These are phyloP conservation scores for Colletotrichum eremochloae DNA, from an alignment of 2,329 filamentous ascomycete species.

Conservation along the genomic window DNA sequence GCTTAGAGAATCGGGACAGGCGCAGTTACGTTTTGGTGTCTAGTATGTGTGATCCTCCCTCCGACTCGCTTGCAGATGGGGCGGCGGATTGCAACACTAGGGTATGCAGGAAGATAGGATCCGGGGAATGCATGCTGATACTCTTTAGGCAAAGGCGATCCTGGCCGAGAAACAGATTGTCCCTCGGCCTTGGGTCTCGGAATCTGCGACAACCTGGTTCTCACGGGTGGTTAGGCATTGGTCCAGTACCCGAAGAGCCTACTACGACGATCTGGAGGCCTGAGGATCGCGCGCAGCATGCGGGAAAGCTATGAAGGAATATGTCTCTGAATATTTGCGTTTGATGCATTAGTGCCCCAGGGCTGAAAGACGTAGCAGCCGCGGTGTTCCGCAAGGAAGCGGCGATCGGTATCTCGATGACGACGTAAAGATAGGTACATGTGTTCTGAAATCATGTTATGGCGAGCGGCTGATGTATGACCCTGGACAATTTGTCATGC, in stretches of 20 bases:
- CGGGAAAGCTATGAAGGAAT: constrained; percentile 3
- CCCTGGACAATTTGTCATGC: neutral
- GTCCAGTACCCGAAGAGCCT: neutral
- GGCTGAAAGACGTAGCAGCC: constrained; percentile 18
- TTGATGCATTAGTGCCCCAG: constrained; percentile 26
- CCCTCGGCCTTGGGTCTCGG: constrained; percentile 30
- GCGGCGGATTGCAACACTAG: constrained; percentile 27
- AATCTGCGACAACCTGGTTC: constrained; percentile 34
- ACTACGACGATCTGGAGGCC: constrained; percentile 3
- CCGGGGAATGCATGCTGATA: constrained; percentile 34
- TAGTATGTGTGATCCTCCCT: neutral
- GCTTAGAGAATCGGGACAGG: constrained; percentile 25
- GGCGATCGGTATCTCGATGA: constrained; percentile 21
- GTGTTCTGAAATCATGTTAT: neutral
- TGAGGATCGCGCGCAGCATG: neutral
- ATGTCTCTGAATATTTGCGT: constrained; percentile 26
- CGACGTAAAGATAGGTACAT: neutral
- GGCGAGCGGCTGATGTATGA: constrained; percentile 2
- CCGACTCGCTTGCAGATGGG: constrained; percentile 4
- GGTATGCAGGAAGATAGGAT: constrained; percentile 37
- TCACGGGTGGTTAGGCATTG: constrained; percentile 2
- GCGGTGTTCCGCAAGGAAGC: constrained; percentile 1
- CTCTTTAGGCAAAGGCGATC: constrained; percentile 8
- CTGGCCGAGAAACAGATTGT: constrained; percentile 2
- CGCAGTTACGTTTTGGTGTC: constrained; percentile 12